Conservation (phyloP, 805 yeast genomes). For the Saccharomyces kudriavzevii region DNA sequence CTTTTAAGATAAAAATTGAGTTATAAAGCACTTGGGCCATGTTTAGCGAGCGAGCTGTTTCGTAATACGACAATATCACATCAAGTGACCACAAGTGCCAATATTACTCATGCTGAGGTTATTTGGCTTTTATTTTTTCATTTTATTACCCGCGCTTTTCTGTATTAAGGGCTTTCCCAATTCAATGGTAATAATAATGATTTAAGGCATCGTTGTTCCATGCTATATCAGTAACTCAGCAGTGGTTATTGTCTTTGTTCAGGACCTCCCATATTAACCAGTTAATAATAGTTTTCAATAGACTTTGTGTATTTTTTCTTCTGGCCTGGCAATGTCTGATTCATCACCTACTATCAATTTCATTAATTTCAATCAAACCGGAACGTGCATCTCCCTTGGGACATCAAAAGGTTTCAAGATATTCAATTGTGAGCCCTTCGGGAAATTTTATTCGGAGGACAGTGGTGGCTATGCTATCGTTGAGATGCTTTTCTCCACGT, state of each 20-base stretch:
- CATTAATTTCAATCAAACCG: slow-evolving; percentile 68
- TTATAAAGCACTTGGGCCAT: background rate
- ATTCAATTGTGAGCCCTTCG: slow-evolving; percentile 63
- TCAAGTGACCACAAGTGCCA: background rate
- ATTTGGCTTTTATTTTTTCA: background rate
- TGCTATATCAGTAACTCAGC: background rate
- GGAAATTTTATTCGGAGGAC: slow-evolving; percentile 39
- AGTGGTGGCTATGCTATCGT: slow-evolving; percentile 55
- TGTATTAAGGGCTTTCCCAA: background rate
- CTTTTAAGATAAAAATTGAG: background rate
- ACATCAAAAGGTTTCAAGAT: slow-evolving; percentile 55
- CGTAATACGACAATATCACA: background rate
- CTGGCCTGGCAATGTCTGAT: slow-evolving; percentile 6
- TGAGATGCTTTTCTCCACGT: slow-evolving; percentile 72
- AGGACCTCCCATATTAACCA: background rate
- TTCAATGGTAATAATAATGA: background rate
- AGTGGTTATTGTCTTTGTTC: background rate
- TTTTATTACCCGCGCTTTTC: background rate
- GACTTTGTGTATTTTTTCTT: background rate
- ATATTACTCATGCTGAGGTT: background rate
- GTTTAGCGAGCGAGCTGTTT: background rate
- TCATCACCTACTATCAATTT: slow-evolving; percentile 32
- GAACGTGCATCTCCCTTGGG: slow-evolving; percentile 63
- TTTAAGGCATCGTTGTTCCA: background rate
- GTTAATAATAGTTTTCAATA: background rate